Percentiles rank a stretch among this genome's conserved stretches.
Evolutionary conservation across 495 filamentous ascomycete species (phyloP).

Genomic region (Penicillium odoratum): DNA sequence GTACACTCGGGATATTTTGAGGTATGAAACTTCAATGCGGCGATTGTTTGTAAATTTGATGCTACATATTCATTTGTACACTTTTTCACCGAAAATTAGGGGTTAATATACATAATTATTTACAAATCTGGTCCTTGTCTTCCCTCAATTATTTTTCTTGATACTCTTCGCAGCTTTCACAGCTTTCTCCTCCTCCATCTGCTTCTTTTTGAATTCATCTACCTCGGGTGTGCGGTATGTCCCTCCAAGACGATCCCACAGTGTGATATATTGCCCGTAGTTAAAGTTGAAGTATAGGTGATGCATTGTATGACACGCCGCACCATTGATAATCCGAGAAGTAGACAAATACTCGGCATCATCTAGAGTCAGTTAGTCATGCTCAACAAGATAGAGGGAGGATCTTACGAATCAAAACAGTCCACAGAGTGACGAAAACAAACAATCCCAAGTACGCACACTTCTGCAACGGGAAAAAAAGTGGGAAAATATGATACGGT

Average conservation of each 20-base stretch:
- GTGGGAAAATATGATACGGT: conserved; percentile 92
- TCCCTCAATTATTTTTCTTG: conserved; percentile 2
- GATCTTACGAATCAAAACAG: conserved; percentile 74
- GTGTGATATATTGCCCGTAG: conserved; percentile 91
- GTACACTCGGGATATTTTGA: too few species aligned
- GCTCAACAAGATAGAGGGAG: neutral
- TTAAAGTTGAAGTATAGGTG: conserved; percentile 98
- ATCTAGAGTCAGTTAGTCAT: conserved; percentile 36
- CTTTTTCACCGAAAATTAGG: too few species aligned
- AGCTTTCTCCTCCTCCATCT: neutral
- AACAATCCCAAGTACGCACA: conserved; percentile 81
- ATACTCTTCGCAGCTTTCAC: conserved; percentile 3
- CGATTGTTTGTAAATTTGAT: too few species aligned
- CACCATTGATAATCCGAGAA: conserved; percentile 81
- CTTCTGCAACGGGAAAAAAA: conserved; percentile 91
- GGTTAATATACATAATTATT: neutral
- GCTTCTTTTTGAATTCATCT: conserved; percentile 19
- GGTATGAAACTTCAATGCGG: too few species aligned
- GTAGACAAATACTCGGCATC: conserved; percentile 89
- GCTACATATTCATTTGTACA: too few species aligned
- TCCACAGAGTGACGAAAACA: conserved; percentile 92
- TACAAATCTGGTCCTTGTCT: neutral
- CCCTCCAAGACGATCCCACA: conserved; percentile 87
- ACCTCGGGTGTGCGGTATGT: conserved; percentile 73
- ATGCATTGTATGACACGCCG: conserved; percentile 93